Base-by-base conservation (phyloP, 495 filamentous ascomycete genomes). In the Parmelia sp. region DNA sequence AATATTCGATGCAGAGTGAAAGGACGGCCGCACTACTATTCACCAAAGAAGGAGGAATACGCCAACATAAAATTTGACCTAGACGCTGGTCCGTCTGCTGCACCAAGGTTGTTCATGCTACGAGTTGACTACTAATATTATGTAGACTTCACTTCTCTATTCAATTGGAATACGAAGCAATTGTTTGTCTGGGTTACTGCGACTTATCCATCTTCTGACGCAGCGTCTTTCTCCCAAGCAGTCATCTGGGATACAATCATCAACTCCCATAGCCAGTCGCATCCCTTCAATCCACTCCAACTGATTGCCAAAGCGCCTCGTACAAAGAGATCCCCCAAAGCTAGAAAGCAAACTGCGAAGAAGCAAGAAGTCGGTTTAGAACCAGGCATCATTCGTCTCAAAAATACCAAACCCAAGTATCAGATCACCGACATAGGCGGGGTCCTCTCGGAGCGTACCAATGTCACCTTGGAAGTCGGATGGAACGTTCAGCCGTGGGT, bases 101-200 rank as follows among this genome's bases (percentile, higher is more conserved):
- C 31, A 5, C 45, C 9, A 12, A 11, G 11, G 36, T 4, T 23
- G 23, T 40, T 31, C n/a, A n/a, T 14, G 14, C 17, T n/a, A 17
- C 10, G 9, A 15, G n/a, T 23, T 15, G 37, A 9, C 3, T 25
- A 40, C 35, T 71, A 23, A 66, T 14, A 6, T 14, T 55, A n/a
- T 42, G 51, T 55, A 85, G 93, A 98, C 77, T 83, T 98, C 59
- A 84, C 86, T 62, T 87, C 88, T 35, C 87, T 99, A 71, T 97
- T 96, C 86, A 96, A 89, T 76, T 99, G 95, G 95, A 99, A 99
- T 80, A 99, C 94, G n/a, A 99, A 99, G 76, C 91, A 97, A 76
- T 76, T 97, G 69, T 99, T 97, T 77, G 85, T 95, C 75, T 98
- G 94, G 82, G 85, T 98, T 57, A 90, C 89, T 58, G 92, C 92